Conservation (phyloP, 1,139 yeast species). For the Candida anutae region DNA sequence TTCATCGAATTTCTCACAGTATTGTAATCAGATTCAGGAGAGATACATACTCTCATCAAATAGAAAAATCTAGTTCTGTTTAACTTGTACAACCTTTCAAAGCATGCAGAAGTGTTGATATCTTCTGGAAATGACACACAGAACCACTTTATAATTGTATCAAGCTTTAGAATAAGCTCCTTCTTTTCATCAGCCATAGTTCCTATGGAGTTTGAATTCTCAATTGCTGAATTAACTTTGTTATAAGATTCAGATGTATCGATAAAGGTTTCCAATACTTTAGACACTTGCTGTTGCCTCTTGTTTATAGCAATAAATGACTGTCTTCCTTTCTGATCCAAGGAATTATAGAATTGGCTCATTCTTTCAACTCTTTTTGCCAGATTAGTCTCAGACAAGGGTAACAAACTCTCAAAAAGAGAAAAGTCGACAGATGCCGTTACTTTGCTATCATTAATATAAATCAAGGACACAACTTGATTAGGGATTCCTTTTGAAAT, state of each 20-base stretch:
- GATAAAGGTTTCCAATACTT: constrained; percentile 29
- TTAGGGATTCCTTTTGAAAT: constrained; percentile 50
- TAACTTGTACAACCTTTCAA: constrained; percentile 44
- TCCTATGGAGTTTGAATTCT: constrained; percentile 18
- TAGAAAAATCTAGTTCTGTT: constrained; percentile 53
- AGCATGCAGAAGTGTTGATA: constrained; percentile 36
- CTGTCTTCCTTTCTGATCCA: constrained; percentile 52
- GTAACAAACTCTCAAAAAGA: constrained; percentile 54
- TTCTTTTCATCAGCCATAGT: constrained; percentile 16
- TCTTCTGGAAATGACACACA: constrained; percentile 49
- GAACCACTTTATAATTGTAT: constrained; percentile 60
- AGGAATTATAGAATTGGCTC: constrained; percentile 35
- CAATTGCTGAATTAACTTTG: constrained; percentile 7
- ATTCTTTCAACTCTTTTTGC: constrained; percentile 46
- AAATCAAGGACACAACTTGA: constrained; percentile 56
- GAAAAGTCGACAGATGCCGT: constrained; percentile 61
- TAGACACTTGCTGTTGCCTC: constrained; percentile 57
- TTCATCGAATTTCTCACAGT: constrained; percentile 54
- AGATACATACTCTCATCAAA: constrained; percentile 46
- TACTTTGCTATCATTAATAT: constrained; percentile 65
- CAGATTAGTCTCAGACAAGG: constrained; percentile 40
- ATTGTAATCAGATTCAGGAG: constrained; percentile 52
- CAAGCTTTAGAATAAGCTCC: constrained; percentile 26
- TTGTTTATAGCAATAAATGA: constrained; percentile 63
- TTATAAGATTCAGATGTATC: constrained; percentile 17